These are phyloP conservation scores for Echeveria elegans DNA, from an alignment of 164 flowering plant species.

Conservation along the genomic window DNA sequence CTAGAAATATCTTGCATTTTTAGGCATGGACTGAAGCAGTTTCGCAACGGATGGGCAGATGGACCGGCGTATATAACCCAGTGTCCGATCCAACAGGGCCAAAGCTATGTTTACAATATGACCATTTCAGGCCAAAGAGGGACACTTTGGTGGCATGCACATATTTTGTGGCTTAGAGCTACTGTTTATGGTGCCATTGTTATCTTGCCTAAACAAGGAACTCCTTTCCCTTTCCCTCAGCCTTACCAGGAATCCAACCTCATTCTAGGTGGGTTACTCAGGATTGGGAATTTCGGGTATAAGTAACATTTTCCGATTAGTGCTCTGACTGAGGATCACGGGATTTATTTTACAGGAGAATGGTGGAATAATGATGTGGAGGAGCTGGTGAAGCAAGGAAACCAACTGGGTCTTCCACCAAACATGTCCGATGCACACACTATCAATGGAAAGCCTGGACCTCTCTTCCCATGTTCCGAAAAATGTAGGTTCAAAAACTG, in stretches of 20 bases:
- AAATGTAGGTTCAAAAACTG: constrained; percentile 6
- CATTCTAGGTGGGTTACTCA: constrained; percentile 1
- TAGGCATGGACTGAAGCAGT: constrained; percentile 11
- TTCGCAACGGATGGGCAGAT: constrained; percentile 10
- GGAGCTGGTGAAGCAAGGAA: constrained; percentile 8
- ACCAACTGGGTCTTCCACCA: constrained; percentile 9
- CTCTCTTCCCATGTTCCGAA: constrained; percentile 9
- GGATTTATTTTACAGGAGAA: background rate
- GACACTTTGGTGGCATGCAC: constrained; percentile 11
- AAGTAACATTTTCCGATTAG: background rate
- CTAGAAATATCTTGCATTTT: background rate
- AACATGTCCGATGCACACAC: constrained; percentile 11
- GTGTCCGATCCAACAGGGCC: constrained; percentile 8
- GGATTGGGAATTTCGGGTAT: background rate
- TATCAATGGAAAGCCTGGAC: constrained; percentile 8
- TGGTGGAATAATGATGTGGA: constrained; percentile 11
- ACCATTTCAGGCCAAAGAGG: constrained; percentile 5
- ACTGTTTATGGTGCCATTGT: constrained; percentile 11
- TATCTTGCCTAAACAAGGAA: constrained; percentile 10
- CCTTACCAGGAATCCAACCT: constrained; percentile 8
- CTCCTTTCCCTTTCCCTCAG: constrained; percentile 9
- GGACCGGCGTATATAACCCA: constrained; percentile 10
- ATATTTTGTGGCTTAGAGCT: constrained; percentile 9
- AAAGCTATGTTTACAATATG: constrained; percentile 5
- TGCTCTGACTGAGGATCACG: background rate